A percentile compares a stretch with the other conserved stretches of the same genome.
Conservation (phyloP, 768 basidiomycete genomes). For the Kwoniella sp. region DNA sequence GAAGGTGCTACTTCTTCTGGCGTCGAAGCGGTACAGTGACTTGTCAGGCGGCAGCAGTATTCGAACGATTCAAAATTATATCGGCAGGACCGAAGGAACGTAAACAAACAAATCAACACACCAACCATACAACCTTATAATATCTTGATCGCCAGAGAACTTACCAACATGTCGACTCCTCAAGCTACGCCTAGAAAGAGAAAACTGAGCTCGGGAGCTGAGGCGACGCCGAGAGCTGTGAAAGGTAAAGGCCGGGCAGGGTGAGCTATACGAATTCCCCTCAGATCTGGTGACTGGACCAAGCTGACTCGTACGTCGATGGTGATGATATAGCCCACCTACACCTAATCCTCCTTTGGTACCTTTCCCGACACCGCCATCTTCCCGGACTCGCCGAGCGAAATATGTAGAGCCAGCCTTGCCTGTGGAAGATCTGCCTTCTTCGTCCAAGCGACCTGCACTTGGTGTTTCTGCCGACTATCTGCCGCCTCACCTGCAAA, state of each 20-base stretch:
- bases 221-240: conserved; percentile 8
- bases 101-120: conserved; percentile 4
- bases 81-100: conserved; percentile 15
- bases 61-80: not conserved
- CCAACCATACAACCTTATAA: not conserved
- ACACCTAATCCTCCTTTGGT: conserved; percentile 51
- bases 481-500: conserved; percentile 50
- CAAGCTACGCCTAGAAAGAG: conserved; percentile 37
- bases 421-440: conserved; percentile 1
- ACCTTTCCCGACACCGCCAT: conserved; percentile 52
- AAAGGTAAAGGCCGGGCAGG: conserved; percentile 27
- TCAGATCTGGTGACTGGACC: too few species aligned
- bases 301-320: not conserved
- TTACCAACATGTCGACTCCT: conserved; percentile 11
- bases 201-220: conserved; percentile 22
- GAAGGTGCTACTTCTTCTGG: not conserved
- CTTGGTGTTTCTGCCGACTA: not conserved
- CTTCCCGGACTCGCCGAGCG: conserved; percentile 25
- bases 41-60: conserved; percentile 4
- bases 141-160: not conserved
- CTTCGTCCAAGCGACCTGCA: conserved; percentile 10
- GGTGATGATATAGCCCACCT: conserved; percentile 28
- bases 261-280: conserved; percentile 21
- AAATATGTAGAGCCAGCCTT: conserved; percentile 18
- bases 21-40: not conserved